These are phyloP conservation scores for Dactylorhiza incarnata DNA, from an alignment of 106 monocot species.

Conservation along the genomic window DNA sequence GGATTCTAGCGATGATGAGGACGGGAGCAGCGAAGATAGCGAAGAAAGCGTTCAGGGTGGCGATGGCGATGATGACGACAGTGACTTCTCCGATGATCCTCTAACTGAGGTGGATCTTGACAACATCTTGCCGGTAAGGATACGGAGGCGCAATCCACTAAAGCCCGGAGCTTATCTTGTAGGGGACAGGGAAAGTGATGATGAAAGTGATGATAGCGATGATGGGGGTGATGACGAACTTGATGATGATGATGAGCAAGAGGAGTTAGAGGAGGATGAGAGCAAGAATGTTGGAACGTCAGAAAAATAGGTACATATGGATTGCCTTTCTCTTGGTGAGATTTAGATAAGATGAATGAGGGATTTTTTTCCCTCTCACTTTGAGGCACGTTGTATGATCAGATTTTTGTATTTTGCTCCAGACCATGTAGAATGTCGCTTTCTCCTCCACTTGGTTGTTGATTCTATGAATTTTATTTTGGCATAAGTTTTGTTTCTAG, in stretches of 20 bases:
- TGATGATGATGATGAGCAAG: slow-evolving; percentile 18
- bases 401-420: background rate
- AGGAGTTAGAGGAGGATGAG: background rate
- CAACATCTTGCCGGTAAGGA: slow-evolving; percentile 60
- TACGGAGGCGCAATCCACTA: slow-evolving; percentile 25
- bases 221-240: slow-evolving; percentile 12
- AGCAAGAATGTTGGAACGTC: background rate
- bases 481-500: background rate
- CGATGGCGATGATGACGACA: slow-evolving; percentile 13
- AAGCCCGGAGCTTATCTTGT: slow-evolving; percentile 44
- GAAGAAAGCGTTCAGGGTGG: background rate
- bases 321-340: background rate
- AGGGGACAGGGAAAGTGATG: slow-evolving; percentile 20
- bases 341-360: slow-evolving; percentile 2
- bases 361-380: too few species aligned
- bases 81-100: slow-evolving; percentile 43
- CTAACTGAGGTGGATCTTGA: slow-evolving; percentile 57
- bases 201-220: slow-evolving; percentile 10
- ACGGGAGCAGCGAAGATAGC: slow-evolving; percentile 8
- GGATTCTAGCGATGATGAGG: background rate
- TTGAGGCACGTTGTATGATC: background rate
- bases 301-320: background rate
- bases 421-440: background rate
- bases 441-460: background rate
- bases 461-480: background rate